Conservation (phyloP, 768 basidiomycete species). For the Phlebiopsis gigantea region DNA sequence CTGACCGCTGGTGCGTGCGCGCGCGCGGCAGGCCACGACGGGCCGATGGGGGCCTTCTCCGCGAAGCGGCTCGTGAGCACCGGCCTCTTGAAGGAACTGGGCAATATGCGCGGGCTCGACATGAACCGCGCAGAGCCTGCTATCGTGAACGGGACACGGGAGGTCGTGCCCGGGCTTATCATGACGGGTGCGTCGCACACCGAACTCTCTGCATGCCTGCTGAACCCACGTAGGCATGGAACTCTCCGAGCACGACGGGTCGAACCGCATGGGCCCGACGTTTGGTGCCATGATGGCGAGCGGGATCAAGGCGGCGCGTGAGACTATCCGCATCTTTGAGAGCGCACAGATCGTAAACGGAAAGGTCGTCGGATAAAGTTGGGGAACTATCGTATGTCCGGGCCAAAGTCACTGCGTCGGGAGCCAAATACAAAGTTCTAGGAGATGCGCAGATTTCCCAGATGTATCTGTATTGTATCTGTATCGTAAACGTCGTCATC, state of each 20-base stretch:
- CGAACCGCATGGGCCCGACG: conserved; percentile 63
- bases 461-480: too few species aligned
- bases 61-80: conserved; percentile 75
- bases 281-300: conserved; percentile 80
- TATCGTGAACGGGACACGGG: conserved; percentile 73
- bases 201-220: not conserved
- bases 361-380: conserved; percentile 26
- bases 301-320: conserved; percentile 45
- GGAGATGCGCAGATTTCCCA: too few species aligned
- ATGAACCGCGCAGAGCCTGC: conserved; percentile 80
- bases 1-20: too few species aligned
- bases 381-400: not conserved
- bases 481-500: too few species aligned
- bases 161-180: conserved; percentile 70
- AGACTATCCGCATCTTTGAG: conserved; percentile 32
- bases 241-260: conserved; percentile 74
- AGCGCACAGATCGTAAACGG: conserved; percentile 31
- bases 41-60: conserved; percentile 77
- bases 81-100: conserved; percentile 67
- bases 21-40: conserved; percentile 23
- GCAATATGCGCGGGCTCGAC: conserved; percentile 76
- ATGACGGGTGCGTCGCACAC: conserved; percentile 52
- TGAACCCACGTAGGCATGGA: conserved; percentile 57
- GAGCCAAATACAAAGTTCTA: too few species aligned
- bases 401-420: too few species aligned